Conservation (phyloP, 768 basidiomycete species). For the Amanita pseudoporphyria region DNA sequence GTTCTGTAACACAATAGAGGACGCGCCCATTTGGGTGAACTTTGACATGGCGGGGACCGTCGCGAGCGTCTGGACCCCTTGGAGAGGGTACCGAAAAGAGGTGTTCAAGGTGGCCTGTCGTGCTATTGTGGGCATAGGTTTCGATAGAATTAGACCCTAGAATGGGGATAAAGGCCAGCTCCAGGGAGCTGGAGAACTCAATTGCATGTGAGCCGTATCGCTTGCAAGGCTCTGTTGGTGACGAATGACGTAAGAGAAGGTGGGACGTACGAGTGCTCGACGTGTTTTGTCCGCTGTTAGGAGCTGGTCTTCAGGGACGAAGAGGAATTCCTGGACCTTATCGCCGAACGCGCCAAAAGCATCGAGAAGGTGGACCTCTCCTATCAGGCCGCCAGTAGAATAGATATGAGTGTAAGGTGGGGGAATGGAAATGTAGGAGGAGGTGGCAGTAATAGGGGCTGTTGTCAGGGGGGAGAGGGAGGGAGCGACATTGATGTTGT, state of each 20-base stretch:
- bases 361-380: conserved; percentile 35
- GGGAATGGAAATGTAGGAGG: conserved; percentile 41
- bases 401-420: conserved; percentile 38
- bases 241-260: background rate
- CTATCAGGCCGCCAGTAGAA: conserved; percentile 42
- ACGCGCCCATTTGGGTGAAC: conserved; percentile 41
- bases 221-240: conserved; percentile 14
- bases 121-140: conserved; percentile 28
- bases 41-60: conserved; percentile 45
- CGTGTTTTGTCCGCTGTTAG: conserved; percentile 39
- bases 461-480: conserved; percentile 31
- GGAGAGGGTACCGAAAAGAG: conserved; percentile 30
- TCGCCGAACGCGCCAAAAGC: conserved; percentile 27
- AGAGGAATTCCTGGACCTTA: conserved; percentile 38
- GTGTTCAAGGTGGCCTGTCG: conserved; percentile 25
- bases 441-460: conserved; percentile 42
- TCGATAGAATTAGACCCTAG: conserved; percentile 40
- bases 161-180: conserved; percentile 38
- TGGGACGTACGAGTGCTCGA: conserved; percentile 30
- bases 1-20: conserved; percentile 44
- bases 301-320: conserved; percentile 34
- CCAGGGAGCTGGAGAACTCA: conserved; percentile 29
- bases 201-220: conserved; percentile 43
- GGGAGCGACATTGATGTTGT: conserved; percentile 9
- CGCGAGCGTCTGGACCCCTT: conserved; percentile 23